Evolutionary conservation across 1,284 basidiomycete species (phyloP).

Genomic region (Moesziomyces aphidis): DNA sequence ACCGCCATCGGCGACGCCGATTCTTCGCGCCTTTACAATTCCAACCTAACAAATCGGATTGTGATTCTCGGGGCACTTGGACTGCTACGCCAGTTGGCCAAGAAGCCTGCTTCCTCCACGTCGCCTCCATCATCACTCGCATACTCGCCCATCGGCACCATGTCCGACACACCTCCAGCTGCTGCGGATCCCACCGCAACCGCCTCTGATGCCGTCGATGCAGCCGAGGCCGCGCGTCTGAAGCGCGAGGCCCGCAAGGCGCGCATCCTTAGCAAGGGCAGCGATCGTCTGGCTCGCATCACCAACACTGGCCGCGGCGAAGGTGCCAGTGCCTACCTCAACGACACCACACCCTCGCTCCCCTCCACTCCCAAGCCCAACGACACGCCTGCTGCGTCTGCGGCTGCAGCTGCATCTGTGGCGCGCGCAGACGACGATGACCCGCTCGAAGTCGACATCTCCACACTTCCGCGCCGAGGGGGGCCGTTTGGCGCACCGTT

Average conservation of each 20-base stretch:
- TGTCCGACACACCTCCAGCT: slow-evolving; percentile 17
- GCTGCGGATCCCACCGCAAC: not conserved
- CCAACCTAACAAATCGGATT: not conserved
- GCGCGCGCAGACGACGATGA: slow-evolving; percentile 43
- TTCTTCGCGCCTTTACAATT: not conserved
- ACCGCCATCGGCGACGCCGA: slow-evolving; percentile 1
- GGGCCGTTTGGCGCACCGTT: slow-evolving; percentile 8
- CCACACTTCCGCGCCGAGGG: slow-evolving; percentile 16
- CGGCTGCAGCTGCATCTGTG: not conserved
- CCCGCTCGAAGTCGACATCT: slow-evolving; percentile 55
- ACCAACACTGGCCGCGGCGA: slow-evolving; percentile 64
- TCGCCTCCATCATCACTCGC: slow-evolving; percentile 2
- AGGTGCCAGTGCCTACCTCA: slow-evolving; percentile 55
- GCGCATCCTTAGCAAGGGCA: slow-evolving; percentile 61
- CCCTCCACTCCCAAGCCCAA: slow-evolving; percentile 3
- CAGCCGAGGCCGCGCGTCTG: slow-evolving; percentile 59
- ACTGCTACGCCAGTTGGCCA: not conserved
- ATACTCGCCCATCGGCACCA: slow-evolving; percentile 1
- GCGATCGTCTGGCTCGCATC: slow-evolving; percentile 65
- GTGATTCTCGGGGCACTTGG: slow-evolving; percentile 8
- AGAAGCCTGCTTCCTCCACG: not conserved
- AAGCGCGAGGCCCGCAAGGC: slow-evolving; percentile 65
- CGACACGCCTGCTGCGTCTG: not conserved
- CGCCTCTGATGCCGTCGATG: slow-evolving; percentile 18
- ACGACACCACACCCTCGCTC: slow-evolving; percentile 32